Evolutionary conservation across 352 stramenopile genomes (phyloP).

Genomic region (Pythium scleroteichum): DNA sequence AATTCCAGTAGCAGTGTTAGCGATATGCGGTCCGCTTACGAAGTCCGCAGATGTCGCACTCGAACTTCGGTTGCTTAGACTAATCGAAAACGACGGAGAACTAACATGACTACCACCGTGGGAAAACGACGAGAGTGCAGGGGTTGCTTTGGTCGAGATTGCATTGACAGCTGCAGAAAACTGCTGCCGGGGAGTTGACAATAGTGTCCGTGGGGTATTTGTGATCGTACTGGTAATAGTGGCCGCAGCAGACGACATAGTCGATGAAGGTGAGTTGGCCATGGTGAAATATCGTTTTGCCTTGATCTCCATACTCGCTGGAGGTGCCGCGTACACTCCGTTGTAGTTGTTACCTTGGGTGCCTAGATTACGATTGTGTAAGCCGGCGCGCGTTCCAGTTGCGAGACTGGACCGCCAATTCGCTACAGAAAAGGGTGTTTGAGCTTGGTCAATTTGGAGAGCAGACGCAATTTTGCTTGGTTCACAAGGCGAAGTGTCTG

Average conservation of each 20-base stretch:
- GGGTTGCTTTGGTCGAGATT: constrained; percentile 73
- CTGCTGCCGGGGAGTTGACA: constrained; percentile 72
- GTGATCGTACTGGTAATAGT: constrained; percentile 72
- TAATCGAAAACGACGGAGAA: background rate
- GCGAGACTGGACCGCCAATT: constrained; percentile 5
- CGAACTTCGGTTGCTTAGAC: constrained; percentile 7
- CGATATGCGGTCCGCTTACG: background rate
- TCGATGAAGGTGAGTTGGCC: constrained; percentile 51
- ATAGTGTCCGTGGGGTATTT: constrained; percentile 59
- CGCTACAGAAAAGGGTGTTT: constrained; percentile 17
- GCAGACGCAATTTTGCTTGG: background rate
- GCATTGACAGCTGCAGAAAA: constrained; percentile 76
- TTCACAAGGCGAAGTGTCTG: background rate
- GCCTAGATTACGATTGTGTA: constrained; percentile 9
- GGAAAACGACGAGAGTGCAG: constrained; percentile 63
- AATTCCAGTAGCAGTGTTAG: background rate
- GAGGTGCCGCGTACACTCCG: constrained; percentile 61
- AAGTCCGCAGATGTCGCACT: constrained; percentile 15
- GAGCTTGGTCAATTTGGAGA: constrained; percentile 18
- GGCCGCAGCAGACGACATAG: constrained; percentile 75
- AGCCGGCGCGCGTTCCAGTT: background rate
- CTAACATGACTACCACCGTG: constrained; percentile 24
- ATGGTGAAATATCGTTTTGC: constrained; percentile 67
- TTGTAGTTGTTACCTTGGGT: constrained; percentile 31
- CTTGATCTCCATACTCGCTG: constrained; percentile 66